phyloP scores from a whole-genome alignment of 2,329 filamentous ascomycete species.

The Diaporthe sp. region DNA sequence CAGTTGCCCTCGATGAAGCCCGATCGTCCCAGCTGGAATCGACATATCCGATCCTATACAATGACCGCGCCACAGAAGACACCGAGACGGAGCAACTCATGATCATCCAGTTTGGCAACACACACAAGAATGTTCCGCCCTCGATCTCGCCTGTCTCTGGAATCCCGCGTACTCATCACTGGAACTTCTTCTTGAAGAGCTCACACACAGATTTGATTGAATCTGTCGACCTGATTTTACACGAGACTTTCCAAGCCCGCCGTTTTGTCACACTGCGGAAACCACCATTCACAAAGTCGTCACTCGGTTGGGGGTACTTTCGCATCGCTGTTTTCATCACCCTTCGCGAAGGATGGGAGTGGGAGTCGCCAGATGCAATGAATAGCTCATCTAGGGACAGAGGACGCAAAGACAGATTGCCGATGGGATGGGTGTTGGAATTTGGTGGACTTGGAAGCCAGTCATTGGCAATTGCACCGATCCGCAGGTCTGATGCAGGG shows the following conservation, averaged over 20 bases:
- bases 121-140: constrained; percentile 17
- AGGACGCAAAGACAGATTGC: constrained; percentile 7
- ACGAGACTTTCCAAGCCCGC: not conserved
- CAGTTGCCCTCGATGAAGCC: not conserved
- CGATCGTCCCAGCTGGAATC: not conserved
- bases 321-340: constrained; percentile 13
- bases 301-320: constrained; percentile 23
- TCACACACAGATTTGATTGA: constrained; percentile 12
- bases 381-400: not conserved
- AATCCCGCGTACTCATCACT: constrained; percentile 2
- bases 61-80: not conserved
- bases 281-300: constrained; percentile 24
- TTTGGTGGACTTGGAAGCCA: constrained; percentile 5
- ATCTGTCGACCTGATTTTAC: constrained; percentile 26
- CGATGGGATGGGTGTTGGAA: not conserved
- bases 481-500: not conserved
- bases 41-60: not conserved
- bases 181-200: constrained; percentile 17
- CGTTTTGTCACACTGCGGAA: constrained; percentile 24
- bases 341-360: constrained; percentile 25
- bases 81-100: not conserved
- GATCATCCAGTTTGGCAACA: constrained; percentile 28
- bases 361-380: not conserved
- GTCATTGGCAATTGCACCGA: not conserved
- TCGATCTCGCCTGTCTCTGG: constrained; percentile 18